Percentiles rank a stretch among this genome's conserved stretches.
These are phyloP conservation scores for Cercospora citrullina DNA, from an alignment of 2,329 filamentous ascomycete genomes.

Conservation along the genomic window DNA sequence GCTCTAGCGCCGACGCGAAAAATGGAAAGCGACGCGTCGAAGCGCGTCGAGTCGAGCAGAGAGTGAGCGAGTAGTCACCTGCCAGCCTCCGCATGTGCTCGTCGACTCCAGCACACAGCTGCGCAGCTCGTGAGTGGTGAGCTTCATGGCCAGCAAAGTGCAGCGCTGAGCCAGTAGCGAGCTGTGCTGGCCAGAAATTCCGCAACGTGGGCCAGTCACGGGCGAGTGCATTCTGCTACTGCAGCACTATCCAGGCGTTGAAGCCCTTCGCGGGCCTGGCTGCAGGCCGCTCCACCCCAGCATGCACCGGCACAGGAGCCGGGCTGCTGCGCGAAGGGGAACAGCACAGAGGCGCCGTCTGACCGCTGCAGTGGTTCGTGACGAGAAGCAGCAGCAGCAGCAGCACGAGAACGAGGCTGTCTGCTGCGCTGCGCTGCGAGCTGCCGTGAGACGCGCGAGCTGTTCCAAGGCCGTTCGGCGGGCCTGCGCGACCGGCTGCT, in stretches of 20 bases:
- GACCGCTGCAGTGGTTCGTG: slow-evolving; percentile 14
- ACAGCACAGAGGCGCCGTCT: neutral
- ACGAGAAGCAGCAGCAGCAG: neutral
- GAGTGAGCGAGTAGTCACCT: neutral
- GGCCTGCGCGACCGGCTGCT: slow-evolving; percentile 5
- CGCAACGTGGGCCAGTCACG: slow-evolving; percentile 6
- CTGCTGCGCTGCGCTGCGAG: neutral
- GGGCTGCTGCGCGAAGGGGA: neutral
- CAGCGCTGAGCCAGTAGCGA: neutral
- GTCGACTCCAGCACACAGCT: neutral
- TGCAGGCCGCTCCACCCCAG: slow-evolving; percentile 1
- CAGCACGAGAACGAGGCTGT: neutral
- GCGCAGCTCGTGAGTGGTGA: neutral
- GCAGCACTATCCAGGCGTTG: slow-evolving; percentile 1
- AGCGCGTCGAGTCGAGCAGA: neutral
- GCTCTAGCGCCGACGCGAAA: neutral
- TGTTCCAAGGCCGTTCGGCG: neutral
- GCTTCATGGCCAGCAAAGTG: neutral
- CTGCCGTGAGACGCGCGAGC: neutral
- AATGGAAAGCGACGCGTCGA: neutral
- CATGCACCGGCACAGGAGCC: neutral
- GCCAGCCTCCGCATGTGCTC: neutral
- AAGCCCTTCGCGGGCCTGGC: neutral
- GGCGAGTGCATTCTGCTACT: slow-evolving; percentile 12
- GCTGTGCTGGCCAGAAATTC: neutral